Conservation (phyloP, 148 eudicot species). For the Rhododendron williamsianum region DNA sequence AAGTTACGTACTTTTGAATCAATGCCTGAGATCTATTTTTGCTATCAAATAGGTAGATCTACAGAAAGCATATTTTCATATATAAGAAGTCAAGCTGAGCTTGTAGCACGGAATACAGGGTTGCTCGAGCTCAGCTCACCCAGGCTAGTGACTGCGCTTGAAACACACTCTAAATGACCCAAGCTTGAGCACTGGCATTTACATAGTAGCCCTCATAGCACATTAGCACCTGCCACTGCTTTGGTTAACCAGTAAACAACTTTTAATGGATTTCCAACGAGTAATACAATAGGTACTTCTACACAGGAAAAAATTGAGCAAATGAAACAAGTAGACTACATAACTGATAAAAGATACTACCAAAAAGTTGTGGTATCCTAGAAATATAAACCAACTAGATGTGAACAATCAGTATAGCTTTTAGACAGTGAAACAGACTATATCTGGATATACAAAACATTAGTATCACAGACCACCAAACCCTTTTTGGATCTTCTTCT, state of each 20-base stretch:
- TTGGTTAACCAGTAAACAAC: conserved; percentile 2
- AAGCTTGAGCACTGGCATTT: conserved; percentile 13
- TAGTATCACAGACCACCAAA: background rate
- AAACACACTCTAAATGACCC: conserved; percentile 12
- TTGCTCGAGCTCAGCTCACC: conserved; percentile 20
- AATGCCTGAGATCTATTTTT: background rate
- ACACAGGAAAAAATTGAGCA: background rate
- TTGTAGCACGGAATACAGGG: conserved; percentile 1
- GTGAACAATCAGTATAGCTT: background rate
- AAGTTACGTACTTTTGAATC: background rate
- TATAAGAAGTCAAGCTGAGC: conserved; percentile 13
- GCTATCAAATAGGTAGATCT: background rate
- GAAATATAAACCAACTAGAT: background rate
- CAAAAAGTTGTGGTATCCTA: background rate
- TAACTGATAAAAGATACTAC: background rate
- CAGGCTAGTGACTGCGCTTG: conserved; percentile 13
- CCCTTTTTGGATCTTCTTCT: background rate
- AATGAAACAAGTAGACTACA: background rate
- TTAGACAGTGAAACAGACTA: background rate
- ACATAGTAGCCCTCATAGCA: background rate
- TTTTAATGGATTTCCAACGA: background rate
- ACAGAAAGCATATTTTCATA: background rate
- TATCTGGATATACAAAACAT: background rate
- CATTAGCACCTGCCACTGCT: conserved; percentile 4
- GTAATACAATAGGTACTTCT: background rate